Conservation (phyloP, 805 yeast genomes). For the Nakazawaea pomicola region DNA sequence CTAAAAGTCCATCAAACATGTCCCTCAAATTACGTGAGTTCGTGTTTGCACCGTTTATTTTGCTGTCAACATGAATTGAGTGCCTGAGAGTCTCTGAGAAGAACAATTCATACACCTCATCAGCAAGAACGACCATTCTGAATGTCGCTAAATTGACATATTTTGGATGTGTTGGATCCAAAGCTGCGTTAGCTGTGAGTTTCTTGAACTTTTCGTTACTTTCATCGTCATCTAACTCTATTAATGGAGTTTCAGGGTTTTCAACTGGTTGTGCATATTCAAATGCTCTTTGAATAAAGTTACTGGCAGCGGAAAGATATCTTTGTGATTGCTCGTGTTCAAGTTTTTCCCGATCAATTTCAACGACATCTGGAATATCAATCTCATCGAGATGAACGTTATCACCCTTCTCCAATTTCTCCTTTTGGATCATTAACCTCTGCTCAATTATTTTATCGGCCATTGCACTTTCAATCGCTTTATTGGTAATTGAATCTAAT, state of each 20-base stretch:
- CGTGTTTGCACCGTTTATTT: constrained; percentile 36
- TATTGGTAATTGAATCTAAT: constrained; percentile 61
- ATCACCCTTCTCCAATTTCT: constrained; percentile 25
- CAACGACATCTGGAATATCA: constrained; percentile 51
- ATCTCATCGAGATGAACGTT: constrained; percentile 31
- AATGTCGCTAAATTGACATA: constrained; percentile 79
- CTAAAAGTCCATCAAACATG: constrained; percentile 85
- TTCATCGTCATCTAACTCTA: constrained; percentile 38
- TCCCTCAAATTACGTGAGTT: constrained; percentile 65
- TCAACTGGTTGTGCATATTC: constrained; percentile 80
- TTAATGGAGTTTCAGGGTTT: constrained; percentile 33
- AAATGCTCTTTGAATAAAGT: constrained; percentile 80
- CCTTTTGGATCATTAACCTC: constrained; percentile 25
- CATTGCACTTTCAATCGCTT: constrained; percentile 58
- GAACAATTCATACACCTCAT: constrained; percentile 85
- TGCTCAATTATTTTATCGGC: constrained; percentile 55
- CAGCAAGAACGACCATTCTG: constrained; percentile 91
- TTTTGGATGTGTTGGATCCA: constrained; percentile 76
- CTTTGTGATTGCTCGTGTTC: constrained; percentile 67
- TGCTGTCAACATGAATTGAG: constrained; percentile 63
- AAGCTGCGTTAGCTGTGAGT: constrained; percentile 67
- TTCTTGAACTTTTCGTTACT: constrained; percentile 20
- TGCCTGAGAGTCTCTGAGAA: constrained; percentile 64
- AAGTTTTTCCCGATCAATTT: constrained; percentile 58
- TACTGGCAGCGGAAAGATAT: constrained; percentile 81